These are phyloP conservation scores for Lachnellula cervina DNA, from an alignment of 2,329 filamentous ascomycete species.

Conservation along the genomic window DNA sequence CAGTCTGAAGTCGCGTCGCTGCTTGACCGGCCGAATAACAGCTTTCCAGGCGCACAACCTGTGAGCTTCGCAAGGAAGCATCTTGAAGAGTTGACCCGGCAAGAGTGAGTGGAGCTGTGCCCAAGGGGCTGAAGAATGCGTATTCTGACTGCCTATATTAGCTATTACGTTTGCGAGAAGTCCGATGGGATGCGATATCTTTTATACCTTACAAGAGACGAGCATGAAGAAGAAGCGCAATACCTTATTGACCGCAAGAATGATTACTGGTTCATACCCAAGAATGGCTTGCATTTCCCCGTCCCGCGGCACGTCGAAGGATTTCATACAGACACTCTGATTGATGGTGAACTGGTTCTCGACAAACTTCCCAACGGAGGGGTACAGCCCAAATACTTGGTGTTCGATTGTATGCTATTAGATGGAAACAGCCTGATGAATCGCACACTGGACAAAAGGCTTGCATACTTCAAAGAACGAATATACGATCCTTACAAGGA, in stretches of 20 bases:
- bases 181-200: conserved; percentile 94
- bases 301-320: conserved; percentile 56
- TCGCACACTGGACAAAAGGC: conserved; percentile 78
- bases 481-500: conserved; percentile 67
- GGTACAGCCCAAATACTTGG: conserved; percentile 73
- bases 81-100: conserved; percentile 70
- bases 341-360: conserved; percentile 91
- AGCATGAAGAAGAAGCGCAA: conserved; percentile 61
- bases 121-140: not conserved
- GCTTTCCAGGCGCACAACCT: conserved; percentile 88
- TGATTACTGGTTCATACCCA: conserved; percentile 83
- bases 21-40: conserved; percentile 61
- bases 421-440: conserved; percentile 72
- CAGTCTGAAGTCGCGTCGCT: conserved; percentile 70
- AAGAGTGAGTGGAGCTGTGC: conserved; percentile 54
- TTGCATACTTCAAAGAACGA: conserved; percentile 78
- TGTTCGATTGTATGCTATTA: conserved; percentile 88
- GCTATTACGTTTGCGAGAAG: conserved; percentile 97
- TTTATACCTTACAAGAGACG: conserved; percentile 75
- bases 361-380: conserved; percentile 67
- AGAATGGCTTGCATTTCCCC: conserved; percentile 72
- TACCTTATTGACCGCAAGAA: conserved; percentile 98
- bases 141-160: conserved; percentile 30
- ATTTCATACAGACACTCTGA: conserved; percentile 75
- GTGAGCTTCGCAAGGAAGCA: conserved; percentile 85